Evolutionary conservation across 2,329 filamentous ascomycete genomes (phyloP).

Genomic region (Thelonectria rubi): DNA sequence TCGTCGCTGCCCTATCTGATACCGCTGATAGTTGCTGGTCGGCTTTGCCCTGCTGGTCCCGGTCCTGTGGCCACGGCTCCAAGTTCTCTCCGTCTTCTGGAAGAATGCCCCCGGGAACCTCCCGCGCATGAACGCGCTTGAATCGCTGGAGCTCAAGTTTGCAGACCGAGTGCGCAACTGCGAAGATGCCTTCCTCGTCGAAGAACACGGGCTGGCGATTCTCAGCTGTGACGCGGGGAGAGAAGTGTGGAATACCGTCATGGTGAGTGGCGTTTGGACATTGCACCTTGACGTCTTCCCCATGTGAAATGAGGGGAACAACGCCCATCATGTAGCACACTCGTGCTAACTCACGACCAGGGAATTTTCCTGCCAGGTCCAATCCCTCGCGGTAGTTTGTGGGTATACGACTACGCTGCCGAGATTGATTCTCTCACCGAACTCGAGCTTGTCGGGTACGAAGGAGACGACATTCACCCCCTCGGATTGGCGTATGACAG

Average conservation of each 20-base stretch:
- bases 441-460: conserved; percentile 36
- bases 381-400: conserved; percentile 44
- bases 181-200: conserved; percentile 51
- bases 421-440: conserved; percentile 33
- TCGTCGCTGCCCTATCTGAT: neutral
- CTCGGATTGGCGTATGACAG: conserved; percentile 52
- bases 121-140: conserved; percentile 40
- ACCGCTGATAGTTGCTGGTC: neutral
- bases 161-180: conserved; percentile 50
- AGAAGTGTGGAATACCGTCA: conserved; percentile 53
- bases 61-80: neutral
- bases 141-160: conserved; percentile 46
- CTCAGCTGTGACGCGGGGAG: conserved; percentile 51
- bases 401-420: conserved; percentile 49
- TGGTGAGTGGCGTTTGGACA: conserved; percentile 41
- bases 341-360: conserved; percentile 23
- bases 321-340: neutral
- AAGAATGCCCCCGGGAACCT: conserved; percentile 46
- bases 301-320: neutral
- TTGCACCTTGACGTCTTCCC: neutral
- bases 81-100: conserved; percentile 31
- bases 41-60: neutral
- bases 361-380: conserved; percentile 36
- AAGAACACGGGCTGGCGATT: conserved; percentile 48
- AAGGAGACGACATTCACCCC: conserved; percentile 46